Evolutionary conservation across 202 grass and related monocot genomes (phyloP).

Genomic region (Dendrocalamus latiflorus): DNA sequence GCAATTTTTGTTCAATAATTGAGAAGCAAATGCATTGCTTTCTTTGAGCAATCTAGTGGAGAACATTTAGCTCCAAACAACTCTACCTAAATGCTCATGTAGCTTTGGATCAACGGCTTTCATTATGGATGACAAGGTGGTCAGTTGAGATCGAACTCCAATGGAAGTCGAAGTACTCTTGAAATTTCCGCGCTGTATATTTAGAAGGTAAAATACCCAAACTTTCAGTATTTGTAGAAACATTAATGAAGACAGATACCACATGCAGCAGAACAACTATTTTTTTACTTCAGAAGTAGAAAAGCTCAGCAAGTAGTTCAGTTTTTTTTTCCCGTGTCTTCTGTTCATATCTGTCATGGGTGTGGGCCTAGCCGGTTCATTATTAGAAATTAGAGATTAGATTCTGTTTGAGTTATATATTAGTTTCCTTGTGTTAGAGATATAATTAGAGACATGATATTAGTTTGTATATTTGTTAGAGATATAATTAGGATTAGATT

Average conservation of each 20-base stretch:
- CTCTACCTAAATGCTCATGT: slow-evolving; percentile 91
- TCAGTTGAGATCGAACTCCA: slow-evolving; percentile 90
- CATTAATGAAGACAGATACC: slow-evolving; percentile 17
- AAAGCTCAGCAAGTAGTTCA: neutral
- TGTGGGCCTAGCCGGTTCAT: no score
- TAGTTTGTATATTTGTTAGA: no score
- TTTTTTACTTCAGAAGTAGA: neutral
- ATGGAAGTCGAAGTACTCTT: slow-evolving; percentile 81
- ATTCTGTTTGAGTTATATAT: no score
- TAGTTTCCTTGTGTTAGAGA: no score
- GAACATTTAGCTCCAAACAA: slow-evolving; percentile 18
- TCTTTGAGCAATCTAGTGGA: slow-evolving; percentile 14
- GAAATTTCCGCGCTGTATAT: slow-evolving; percentile 88
- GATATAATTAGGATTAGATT: no score
- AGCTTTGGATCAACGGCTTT: slow-evolving; percentile 88
- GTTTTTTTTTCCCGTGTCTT: neutral
- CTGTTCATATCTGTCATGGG: neutral
- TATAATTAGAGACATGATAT: no score
- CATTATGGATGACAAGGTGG: slow-evolving; percentile 65
- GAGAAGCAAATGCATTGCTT: slow-evolving; percentile 16
- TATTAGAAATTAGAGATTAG: no score
- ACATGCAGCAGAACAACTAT: neutral
- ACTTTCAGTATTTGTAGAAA: slow-evolving; percentile 22
- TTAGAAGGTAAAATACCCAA: slow-evolving; percentile 28
- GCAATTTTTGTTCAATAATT: neutral